Evolutionary conservation across 2,329 filamentous ascomycete species (phyloP), one percentile per base, ranked within the genome.

Genomic region (Phyllosticta ampelicida): DNA sequence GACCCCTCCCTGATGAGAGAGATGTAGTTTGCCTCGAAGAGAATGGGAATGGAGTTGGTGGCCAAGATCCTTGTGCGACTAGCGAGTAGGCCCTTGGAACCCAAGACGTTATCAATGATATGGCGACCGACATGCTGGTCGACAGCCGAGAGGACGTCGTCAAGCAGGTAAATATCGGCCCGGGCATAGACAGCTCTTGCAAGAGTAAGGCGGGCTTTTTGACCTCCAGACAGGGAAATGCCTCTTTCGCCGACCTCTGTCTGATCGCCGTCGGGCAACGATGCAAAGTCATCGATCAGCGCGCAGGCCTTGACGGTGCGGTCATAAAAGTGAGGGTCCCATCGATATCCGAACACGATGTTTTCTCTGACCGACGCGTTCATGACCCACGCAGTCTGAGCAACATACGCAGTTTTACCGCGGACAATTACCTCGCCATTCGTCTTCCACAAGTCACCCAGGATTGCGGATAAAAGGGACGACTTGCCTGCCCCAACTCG

Each of bases 341-440:
- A 96, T 52, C 89, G 86, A 73, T 99, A 90, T 1, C 94, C 94
- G 68, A 99, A 99, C 4, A 96, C 80, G 65, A 99, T 96, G 69
- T 99, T 99, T 69, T 99, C 94, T 66, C 90, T 89, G 59, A 99
- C 91, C 28, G 89, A 95, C 9, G 94, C 94, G 69, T 99, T 99
- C 85, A 97, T 92, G 55, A 99, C 88, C 94, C 95, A 99, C 19
- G 90, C 79, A 66, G 89, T 85, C 71, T 99, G 95, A 16, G 90
- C 89, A 60, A 95, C 94, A 70, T 97, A 99, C 1, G 94, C 94
- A 48, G 90, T 82, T 26, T 80, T 83, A 52, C 94, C 95, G 64
- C 88, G 85, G 9, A 99, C 80, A 58, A 87, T 79, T 3, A 96
- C 92, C 62, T 88, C 80, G 53, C 94, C 94, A 61, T 88, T 84